Percentiles rank a stretch among this genome's conserved stretches.
Evolutionary conservation across 495 filamentous ascomycete genomes (phyloP).

Genomic region (Penicillium nucicola): DNA sequence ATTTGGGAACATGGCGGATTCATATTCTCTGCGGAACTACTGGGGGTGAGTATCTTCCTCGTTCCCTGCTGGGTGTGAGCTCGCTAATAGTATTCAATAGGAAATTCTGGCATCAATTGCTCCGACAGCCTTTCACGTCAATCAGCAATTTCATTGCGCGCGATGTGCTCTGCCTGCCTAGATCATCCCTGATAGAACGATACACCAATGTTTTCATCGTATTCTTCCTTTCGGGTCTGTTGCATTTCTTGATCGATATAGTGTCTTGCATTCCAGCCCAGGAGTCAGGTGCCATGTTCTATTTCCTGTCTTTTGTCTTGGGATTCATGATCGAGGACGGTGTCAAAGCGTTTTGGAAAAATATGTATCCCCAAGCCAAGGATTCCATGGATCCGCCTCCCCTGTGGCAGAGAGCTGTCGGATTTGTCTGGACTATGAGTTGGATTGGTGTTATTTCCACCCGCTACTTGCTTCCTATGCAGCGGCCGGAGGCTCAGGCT

Average conservation of each 20-base stretch:
- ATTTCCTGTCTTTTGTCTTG: slow-evolving; percentile 31
- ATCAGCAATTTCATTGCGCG: slow-evolving; percentile 25
- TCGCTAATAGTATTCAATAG: slow-evolving; percentile 12
- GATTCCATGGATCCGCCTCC: background rate
- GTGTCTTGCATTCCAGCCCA: slow-evolving; percentile 12
- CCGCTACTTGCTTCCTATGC: background rate
- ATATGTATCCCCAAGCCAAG: background rate
- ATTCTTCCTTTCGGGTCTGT: slow-evolving; percentile 29
- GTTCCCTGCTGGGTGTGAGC: background rate
- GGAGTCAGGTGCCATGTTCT: slow-evolving; percentile 20
- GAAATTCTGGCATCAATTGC: slow-evolving; percentile 40
- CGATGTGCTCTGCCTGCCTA: slow-evolving; percentile 23
- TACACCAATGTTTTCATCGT: slow-evolving; percentile 31
- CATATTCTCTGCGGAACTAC: slow-evolving; percentile 29
- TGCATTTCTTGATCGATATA: slow-evolving; percentile 25
- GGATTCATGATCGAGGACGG: slow-evolving; percentile 32
- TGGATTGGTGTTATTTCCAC: slow-evolving; percentile 13
- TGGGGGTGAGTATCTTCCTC: slow-evolving; percentile 27
- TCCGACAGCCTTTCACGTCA: slow-evolving; percentile 27
- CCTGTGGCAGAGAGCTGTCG: slow-evolving; percentile 12
- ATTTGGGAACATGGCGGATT: slow-evolving; percentile 28
- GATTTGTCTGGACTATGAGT: slow-evolving; percentile 9
- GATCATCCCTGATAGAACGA: slow-evolving; percentile 24
- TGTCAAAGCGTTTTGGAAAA: slow-evolving; percentile 18
- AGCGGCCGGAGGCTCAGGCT: background rate